Percentiles rank a stretch among this genome's conserved stretches.
phyloP scores from a whole-genome alignment of 2,329 filamentous ascomycete genomes.

The Aurifilum marmelostoma region DNA sequence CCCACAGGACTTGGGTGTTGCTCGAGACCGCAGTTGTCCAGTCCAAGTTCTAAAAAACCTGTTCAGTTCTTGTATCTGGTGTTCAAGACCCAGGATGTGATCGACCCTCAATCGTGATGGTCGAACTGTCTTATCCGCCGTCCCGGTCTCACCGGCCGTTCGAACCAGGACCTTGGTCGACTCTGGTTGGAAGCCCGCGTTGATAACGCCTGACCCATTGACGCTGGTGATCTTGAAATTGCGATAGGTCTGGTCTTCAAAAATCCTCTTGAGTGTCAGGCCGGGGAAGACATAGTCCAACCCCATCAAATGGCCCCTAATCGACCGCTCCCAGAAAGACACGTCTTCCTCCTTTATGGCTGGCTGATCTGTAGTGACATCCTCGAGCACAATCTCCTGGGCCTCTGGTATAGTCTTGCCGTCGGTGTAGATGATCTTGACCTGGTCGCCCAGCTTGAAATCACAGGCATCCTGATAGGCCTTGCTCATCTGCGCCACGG shows the following conservation, averaged over 20 bases:
- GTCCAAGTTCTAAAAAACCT: conserved; percentile 53
- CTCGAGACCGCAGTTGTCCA: conserved; percentile 37
- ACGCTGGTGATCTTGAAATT: conserved; percentile 65
- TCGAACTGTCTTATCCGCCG: conserved; percentile 32
- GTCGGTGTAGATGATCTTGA: conserved; percentile 61
- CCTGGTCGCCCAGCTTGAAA: conserved; percentile 71
- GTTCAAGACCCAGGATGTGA: conserved; percentile 68
- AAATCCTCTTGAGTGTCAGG: conserved; percentile 69
- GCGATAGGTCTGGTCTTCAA: conserved; percentile 58
- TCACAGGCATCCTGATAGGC: conserved; percentile 72
- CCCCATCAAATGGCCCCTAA: conserved; percentile 39
- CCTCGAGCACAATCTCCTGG: conserved; percentile 61
- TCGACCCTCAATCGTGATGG: conserved; percentile 48
- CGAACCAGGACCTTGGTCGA: conserved; percentile 39
- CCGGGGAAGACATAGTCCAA: conserved; percentile 72
- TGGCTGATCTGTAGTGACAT: conserved; percentile 50
- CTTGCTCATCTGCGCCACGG: conserved; percentile 73
- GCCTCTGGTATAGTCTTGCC: conserved; percentile 56
- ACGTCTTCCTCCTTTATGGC: conserved; percentile 40
- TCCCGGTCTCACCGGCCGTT: conserved; percentile 42
- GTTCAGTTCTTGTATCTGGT: conserved; percentile 69
- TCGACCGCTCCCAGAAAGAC: conserved; percentile 41
- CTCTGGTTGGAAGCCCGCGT: conserved; percentile 48
- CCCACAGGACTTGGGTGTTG: conserved; percentile 51
- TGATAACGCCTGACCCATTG: conserved; percentile 49